These are phyloP conservation scores for Dipteronia dyeriana DNA, from an alignment of 345 rosid species.

Conservation along the genomic window DNA sequence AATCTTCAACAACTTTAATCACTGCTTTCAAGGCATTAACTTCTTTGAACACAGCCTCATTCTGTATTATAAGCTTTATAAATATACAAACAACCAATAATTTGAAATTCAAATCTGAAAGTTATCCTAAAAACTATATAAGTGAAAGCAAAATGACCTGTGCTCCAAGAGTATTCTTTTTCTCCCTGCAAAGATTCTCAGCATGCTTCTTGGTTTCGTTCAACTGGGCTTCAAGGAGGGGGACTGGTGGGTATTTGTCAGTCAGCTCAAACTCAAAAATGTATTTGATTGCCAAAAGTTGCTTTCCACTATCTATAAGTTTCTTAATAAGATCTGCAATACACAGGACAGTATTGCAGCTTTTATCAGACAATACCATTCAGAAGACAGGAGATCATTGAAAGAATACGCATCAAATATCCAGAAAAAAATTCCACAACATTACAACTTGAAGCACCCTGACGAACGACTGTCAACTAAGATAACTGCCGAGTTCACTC, in stretches of 20 bases:
- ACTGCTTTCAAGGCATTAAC: constrained; percentile 55
- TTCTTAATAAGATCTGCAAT: constrained; percentile 55
- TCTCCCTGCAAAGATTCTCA: constrained; percentile 33
- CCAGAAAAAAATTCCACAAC: background rate
- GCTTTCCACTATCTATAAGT: constrained; percentile 53
- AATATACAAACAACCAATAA: background rate
- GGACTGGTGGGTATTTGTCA: constrained; percentile 55
- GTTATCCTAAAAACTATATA: constrained; percentile 8
- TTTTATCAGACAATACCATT: constrained; percentile 20
- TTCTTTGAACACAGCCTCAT: constrained; percentile 58
- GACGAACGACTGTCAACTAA: background rate
- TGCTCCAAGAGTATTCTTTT: constrained; percentile 44
- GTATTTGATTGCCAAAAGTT: constrained; percentile 55
- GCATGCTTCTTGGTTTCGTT: constrained; percentile 39
- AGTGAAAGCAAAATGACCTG: constrained; percentile 40
- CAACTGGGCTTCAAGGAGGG: constrained; percentile 50
- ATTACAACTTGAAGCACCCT: background rate
- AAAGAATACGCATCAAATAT: background rate
- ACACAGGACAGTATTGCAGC: constrained; percentile 1
- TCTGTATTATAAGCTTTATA: constrained; percentile 39
- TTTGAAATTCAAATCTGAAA: background rate
- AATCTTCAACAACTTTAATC: constrained; percentile 56
- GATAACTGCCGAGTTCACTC: no score
- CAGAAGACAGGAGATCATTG: background rate
- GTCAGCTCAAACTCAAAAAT: constrained; percentile 62